Evolutionary conservation across 441 rosid species (phyloP).

Genomic region (Croton laevigatus): DNA sequence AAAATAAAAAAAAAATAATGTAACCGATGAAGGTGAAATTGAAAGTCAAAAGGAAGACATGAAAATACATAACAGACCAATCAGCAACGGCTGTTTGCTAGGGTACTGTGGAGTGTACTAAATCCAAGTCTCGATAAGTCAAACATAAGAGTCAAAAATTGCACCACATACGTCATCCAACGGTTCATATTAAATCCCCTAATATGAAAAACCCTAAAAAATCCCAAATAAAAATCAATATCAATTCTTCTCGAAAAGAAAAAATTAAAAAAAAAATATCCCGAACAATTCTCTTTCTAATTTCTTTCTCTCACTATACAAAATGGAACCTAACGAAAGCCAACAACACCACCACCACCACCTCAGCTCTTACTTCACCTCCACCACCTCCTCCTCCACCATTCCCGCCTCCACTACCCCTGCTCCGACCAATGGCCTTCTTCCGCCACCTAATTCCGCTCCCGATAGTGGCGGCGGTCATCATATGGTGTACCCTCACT

Average conservation of each 20-base stretch:
- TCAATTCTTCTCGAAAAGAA: conserved; percentile 20
- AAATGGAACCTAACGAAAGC: conserved; percentile 36
- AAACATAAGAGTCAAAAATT: conserved; percentile 1
- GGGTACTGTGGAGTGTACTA: too few relatives aligned
- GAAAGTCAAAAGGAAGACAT: conserved; percentile 5
- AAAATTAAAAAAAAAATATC: conserved; percentile 21
- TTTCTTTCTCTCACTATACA: conserved; percentile 24
- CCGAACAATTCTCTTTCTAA: conserved; percentile 16
- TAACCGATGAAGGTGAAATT: background rate
- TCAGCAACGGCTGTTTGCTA: conserved; percentile 23
- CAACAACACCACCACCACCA: conserved; percentile 35
- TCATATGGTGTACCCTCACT: conserved; percentile 59
- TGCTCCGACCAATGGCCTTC: conserved; percentile 48
- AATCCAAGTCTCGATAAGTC: background rate
- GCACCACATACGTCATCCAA: conserved; percentile 6
- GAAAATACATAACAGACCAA: background rate
- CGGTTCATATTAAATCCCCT: conserved; percentile 9
- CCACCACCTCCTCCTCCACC: conserved; percentile 13
- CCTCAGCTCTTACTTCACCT: conserved; percentile 38
- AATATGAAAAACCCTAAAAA: conserved; percentile 21
- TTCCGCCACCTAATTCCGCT: conserved; percentile 27
- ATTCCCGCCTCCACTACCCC: conserved; percentile 16
- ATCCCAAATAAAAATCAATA: conserved; percentile 23
- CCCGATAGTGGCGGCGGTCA: conserved; percentile 16
- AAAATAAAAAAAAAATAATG: background rate